Conservation (phyloP, 2,329 filamentous ascomycete genomes). For the Microdochium trichocladiopsis region DNA sequence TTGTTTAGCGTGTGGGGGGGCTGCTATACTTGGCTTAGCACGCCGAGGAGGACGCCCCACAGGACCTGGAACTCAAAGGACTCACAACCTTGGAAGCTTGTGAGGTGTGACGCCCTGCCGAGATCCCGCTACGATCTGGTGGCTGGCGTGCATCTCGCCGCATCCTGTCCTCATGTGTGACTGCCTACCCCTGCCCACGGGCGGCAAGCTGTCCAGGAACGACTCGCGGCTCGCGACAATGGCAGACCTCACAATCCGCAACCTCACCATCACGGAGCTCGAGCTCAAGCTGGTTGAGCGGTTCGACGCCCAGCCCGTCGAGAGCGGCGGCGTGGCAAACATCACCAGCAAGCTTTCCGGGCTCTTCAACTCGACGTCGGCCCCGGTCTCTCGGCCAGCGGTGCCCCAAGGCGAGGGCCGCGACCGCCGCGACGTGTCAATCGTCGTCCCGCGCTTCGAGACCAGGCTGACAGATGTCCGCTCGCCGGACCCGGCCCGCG, state of each 20-base stretch:
- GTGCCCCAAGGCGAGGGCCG: slow-evolving; percentile 51
- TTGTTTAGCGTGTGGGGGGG: too few species aligned
- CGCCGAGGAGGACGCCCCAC: background rate
- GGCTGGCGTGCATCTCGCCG: background rate
- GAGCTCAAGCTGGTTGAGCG: slow-evolving; percentile 67
- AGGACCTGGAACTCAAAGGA: background rate
- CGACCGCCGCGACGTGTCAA: slow-evolving; percentile 51
- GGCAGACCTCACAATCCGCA: slow-evolving; percentile 66
- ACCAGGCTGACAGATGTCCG: slow-evolving; percentile 56
- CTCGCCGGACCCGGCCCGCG: slow-evolving; percentile 49
- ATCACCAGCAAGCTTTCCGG: slow-evolving; percentile 33
- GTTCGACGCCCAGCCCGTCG: slow-evolving; percentile 49
- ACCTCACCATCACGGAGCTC: slow-evolving; percentile 68
- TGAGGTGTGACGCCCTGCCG: too few species aligned
- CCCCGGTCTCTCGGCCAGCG: slow-evolving; percentile 16
- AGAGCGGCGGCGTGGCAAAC: slow-evolving; percentile 35
- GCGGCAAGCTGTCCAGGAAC: background rate
- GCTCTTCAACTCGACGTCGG: slow-evolving; percentile 34
- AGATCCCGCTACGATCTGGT: background rate
- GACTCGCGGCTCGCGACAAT: slow-evolving; percentile 20
- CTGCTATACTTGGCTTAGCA: background rate
- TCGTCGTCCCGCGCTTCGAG: slow-evolving; percentile 63
- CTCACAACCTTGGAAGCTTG: background rate
- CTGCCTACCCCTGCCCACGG: background rate
- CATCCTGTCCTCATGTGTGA: background rate